Conservation (phyloP, 2,329 filamentous ascomycete species). For the Trichoderma sp. region DNA sequence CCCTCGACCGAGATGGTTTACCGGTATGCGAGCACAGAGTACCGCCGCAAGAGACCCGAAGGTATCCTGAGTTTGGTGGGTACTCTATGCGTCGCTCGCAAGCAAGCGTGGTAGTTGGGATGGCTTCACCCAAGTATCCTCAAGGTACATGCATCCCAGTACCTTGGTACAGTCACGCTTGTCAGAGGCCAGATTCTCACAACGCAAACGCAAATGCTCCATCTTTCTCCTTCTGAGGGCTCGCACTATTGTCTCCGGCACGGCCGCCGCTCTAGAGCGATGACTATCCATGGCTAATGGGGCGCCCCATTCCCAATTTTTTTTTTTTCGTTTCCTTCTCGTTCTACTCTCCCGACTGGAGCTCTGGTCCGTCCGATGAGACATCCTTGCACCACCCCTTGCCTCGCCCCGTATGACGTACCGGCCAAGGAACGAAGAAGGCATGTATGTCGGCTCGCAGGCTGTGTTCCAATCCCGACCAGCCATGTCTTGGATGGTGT, state of each 20-base stretch:
- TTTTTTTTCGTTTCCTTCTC: not conserved
- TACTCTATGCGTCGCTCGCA: not conserved
- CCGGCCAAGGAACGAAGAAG: not conserved
- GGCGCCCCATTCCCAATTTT: conserved; percentile 6
- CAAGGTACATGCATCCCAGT: not conserved
- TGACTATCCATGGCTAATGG: conserved; percentile 20
- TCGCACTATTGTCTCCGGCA: conserved; percentile 27
- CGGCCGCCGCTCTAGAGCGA: conserved; percentile 22
- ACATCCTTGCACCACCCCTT: conserved; percentile 34
- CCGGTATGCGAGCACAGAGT: conserved; percentile 8
- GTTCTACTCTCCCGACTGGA: conserved; percentile 24
- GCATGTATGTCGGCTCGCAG: conserved; percentile 14
- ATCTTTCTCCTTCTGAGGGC: not conserved
- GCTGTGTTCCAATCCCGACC: conserved; percentile 4
- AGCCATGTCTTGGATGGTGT: conserved; percentile 18
- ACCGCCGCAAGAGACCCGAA: conserved; percentile 10
- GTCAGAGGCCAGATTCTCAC: not conserved
- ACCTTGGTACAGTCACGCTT: not conserved
- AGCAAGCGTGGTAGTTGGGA: not conserved
- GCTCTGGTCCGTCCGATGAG: conserved; percentile 33
- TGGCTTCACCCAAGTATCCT: not conserved
- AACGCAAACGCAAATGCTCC: not conserved
- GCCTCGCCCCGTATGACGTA: conserved; percentile 31
- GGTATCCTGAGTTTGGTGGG: not conserved
- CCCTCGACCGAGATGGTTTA: not conserved